phyloP scores from a whole-genome alignment of 768 basidiomycete genomes.

The Trametes meyenii region DNA sequence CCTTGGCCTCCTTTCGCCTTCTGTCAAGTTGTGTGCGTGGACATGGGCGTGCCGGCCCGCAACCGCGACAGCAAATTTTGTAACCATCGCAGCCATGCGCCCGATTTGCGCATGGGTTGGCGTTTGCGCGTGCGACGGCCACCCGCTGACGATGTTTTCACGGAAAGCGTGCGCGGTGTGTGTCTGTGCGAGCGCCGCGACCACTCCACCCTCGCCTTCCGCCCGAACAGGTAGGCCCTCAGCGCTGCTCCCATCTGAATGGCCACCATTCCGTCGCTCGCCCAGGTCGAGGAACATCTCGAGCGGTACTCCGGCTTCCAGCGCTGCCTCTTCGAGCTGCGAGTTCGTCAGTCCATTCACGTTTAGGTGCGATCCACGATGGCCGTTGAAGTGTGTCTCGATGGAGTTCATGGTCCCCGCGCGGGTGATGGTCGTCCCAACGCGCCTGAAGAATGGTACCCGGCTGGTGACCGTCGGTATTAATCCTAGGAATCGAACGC shows the following conservation, averaged over 20 bases:
- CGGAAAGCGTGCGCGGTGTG: slow-evolving; percentile 10
- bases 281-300: slow-evolving; percentile 41
- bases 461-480: not conserved
- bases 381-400: slow-evolving; percentile 10
- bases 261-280: slow-evolving; percentile 1
- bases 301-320: slow-evolving; percentile 69
- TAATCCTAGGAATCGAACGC: slow-evolving; percentile 20
- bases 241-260: not conserved
- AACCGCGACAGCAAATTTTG: slow-evolving; percentile 51
- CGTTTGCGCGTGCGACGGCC: slow-evolving; percentile 33
- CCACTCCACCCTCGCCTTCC: not conserved
- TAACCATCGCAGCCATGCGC: slow-evolving; percentile 57
- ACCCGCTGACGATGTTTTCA: slow-evolving; percentile 22
- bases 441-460: slow-evolving; percentile 2
- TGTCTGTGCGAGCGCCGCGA: slow-evolving; percentile 6
- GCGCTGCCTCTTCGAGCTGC: slow-evolving; percentile 62
- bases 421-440: slow-evolving; percentile 13
- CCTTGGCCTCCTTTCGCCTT: not conserved
- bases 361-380: slow-evolving; percentile 61
- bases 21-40: no score
- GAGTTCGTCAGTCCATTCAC: slow-evolving; percentile 55
- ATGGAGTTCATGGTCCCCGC: slow-evolving; percentile 14
- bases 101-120: slow-evolving; percentile 61
- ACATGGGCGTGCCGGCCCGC: slow-evolving; percentile 27
- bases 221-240: not conserved